These are phyloP conservation scores for Pythium oligandrum DNA, from an alignment of 352 stramenopile species.

Conservation along the genomic window DNA sequence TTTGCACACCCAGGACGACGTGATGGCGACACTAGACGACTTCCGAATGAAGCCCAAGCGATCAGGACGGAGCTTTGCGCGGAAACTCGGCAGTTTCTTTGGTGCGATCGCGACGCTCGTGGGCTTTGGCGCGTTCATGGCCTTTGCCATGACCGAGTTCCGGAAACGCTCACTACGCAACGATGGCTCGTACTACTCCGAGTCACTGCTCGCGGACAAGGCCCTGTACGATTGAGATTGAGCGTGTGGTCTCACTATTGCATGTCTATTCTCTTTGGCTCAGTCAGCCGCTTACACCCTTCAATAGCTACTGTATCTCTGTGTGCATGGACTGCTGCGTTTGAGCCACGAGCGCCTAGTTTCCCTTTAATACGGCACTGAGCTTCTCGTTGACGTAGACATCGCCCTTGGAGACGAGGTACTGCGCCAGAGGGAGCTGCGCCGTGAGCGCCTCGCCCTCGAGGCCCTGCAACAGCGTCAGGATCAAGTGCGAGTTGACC, in stretches of 20 bases:
- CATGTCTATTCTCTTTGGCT: too few relatives aligned
- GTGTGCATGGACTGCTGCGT: too few relatives aligned
- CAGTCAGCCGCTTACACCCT: too few relatives aligned
- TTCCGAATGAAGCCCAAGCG: slow-evolving; percentile 5
- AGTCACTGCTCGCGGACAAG: slow-evolving; percentile 64
- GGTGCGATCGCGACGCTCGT: slow-evolving; percentile 53
- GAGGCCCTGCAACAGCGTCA: slow-evolving; percentile 58
- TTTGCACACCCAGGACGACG: slow-evolving; percentile 52
- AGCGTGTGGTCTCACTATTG: too few relatives aligned
- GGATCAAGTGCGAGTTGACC: slow-evolving; percentile 79
- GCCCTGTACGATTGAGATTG: slow-evolving; percentile 22
- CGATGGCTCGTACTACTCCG: slow-evolving; percentile 40
- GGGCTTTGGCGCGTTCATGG: slow-evolving; percentile 25
- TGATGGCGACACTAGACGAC: slow-evolving; percentile 3
- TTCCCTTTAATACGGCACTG: slow-evolving; percentile 12
- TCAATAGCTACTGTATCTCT: too few relatives aligned
- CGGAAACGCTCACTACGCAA: slow-evolving; percentile 15
- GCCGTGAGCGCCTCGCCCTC: slow-evolving; percentile 51
- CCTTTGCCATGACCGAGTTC: slow-evolving; percentile 24
- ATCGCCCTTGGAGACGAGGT: slow-evolving; percentile 77
- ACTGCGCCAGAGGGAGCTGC: slow-evolving; percentile 67
- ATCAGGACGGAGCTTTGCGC: slow-evolving; percentile 22
- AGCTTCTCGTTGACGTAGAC: slow-evolving; percentile 38
- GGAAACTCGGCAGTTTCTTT: slow-evolving; percentile 60
- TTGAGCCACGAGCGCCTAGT: neutral